These are phyloP conservation scores for Austroboletus eburneus DNA, from an alignment of 768 basidiomycete species.

Conservation along the genomic window DNA sequence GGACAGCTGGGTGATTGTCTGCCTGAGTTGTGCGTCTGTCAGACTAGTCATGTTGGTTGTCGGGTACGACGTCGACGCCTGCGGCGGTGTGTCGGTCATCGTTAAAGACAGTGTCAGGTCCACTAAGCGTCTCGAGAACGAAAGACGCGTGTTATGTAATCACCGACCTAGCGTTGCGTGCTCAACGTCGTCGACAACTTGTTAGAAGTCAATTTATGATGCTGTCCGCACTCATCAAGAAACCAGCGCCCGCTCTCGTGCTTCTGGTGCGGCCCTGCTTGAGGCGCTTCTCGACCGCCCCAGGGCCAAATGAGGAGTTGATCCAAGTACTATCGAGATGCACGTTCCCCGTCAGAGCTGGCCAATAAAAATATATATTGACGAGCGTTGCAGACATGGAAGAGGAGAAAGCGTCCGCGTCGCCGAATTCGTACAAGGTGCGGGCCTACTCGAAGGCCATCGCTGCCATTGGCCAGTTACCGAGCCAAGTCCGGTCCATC, in stretches of 20 bases:
- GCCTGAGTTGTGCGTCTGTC: constrained; percentile 59
- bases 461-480: constrained; percentile 34
- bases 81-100: constrained; percentile 28
- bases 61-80: constrained; percentile 29
- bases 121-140: background rate
- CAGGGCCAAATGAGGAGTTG: constrained; percentile 35
- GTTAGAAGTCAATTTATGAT: constrained; percentile 5
- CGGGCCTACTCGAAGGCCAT: constrained; percentile 50
- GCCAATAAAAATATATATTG: background rate
- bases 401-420: constrained; percentile 36
- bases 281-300: constrained; percentile 16
- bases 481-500: constrained; percentile 41
- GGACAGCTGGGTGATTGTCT: constrained; percentile 54
- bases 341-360: constrained; percentile 20
- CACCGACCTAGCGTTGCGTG: background rate
- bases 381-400: constrained; percentile 32
- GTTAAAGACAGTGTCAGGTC: constrained; percentile 1
- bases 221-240: constrained; percentile 18
- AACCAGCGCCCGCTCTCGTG: background rate
- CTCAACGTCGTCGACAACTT: background rate
- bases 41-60: constrained; percentile 40
- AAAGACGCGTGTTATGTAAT: constrained; percentile 28
- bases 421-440: constrained; percentile 46
- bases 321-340: constrained; percentile 41
- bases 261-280: constrained; percentile 5